Conservation (phyloP, 2,329 filamentous ascomycete genomes). For the Leptographium lundbergii region DNA sequence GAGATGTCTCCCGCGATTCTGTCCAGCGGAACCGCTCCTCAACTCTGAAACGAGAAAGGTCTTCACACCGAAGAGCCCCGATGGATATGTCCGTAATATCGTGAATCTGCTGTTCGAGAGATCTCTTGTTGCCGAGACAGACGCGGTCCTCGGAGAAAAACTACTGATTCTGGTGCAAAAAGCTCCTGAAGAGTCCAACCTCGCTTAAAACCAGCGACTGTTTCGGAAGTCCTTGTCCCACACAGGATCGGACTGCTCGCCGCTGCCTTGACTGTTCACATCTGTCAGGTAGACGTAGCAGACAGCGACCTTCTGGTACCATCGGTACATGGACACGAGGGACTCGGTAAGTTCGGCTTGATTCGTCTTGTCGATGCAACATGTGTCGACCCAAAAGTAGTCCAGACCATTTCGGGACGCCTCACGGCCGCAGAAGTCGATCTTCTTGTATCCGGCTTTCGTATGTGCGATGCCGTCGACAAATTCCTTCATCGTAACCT, state of each 20-base stretch:
- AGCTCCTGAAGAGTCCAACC: slow-evolving; percentile 15
- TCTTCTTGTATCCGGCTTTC: slow-evolving; percentile 7
- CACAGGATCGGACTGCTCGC: neutral
- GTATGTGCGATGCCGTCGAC: neutral
- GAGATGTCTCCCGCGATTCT: slow-evolving; percentile 5
- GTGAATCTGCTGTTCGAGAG: slow-evolving; percentile 13
- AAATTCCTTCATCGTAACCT: slow-evolving; percentile 10
- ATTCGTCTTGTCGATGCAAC: slow-evolving; percentile 9
- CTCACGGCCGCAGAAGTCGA: neutral
- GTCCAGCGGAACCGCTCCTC: slow-evolving; percentile 14
- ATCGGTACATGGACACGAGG: slow-evolving; percentile 9
- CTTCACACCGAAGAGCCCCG: slow-evolving; percentile 9
- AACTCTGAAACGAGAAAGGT: slow-evolving; percentile 11
- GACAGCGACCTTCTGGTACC: slow-evolving; percentile 1
- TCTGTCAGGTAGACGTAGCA: slow-evolving; percentile 9
- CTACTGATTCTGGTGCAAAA: slow-evolving; percentile 14
- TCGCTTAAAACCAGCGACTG: slow-evolving; percentile 7
- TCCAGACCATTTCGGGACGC: neutral
- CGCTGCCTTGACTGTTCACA: neutral
- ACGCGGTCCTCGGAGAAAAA: slow-evolving; percentile 15
- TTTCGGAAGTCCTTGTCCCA: neutral
- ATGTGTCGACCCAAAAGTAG: slow-evolving; percentile 10
- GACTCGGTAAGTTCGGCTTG: slow-evolving; percentile 4
- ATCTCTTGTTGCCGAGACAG: slow-evolving; percentile 15
- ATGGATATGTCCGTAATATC: slow-evolving; percentile 14